phyloP scores from a whole-genome alignment of 352 stramenopile species.

The Pythium rishiriense region DNA sequence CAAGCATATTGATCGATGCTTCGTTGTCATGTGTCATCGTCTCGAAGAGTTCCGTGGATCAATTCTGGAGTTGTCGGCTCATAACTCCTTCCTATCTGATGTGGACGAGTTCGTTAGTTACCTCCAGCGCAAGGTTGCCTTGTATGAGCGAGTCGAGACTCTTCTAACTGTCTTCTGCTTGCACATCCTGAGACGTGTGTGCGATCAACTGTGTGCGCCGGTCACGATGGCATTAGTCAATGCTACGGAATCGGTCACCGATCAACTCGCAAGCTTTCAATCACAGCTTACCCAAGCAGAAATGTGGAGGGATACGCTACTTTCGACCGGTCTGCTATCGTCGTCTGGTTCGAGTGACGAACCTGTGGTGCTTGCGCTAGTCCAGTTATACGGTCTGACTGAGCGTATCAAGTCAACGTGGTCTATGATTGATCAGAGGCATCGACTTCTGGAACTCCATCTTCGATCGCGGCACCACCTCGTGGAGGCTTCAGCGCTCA shows the following conservation, averaged over 20 bases:
- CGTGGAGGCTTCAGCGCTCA: slow-evolving; percentile 12
- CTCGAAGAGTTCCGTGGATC: slow-evolving; percentile 12
- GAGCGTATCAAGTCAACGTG: slow-evolving; percentile 56
- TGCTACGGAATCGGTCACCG: slow-evolving; percentile 34
- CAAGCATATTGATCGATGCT: slow-evolving; percentile 14
- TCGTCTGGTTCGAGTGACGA: slow-evolving; percentile 4
- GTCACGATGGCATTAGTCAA: slow-evolving; percentile 29
- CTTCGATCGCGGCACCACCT: slow-evolving; percentile 22
- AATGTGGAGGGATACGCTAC: slow-evolving; percentile 24
- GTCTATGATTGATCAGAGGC: slow-evolving; percentile 46
- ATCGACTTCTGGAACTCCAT: slow-evolving; percentile 40
- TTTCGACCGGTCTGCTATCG: neutral
- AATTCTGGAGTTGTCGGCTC: slow-evolving; percentile 5
- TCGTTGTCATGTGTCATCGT: slow-evolving; percentile 11
- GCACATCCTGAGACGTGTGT: slow-evolving; percentile 49
- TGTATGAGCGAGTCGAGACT: slow-evolving; percentile 42
- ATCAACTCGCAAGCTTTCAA: slow-evolving; percentile 46
- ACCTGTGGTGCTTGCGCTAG: slow-evolving; percentile 17
- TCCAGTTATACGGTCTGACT: slow-evolving; percentile 43
- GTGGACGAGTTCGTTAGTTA: slow-evolving; percentile 12
- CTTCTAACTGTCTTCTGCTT: slow-evolving; percentile 61
- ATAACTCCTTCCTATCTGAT: neutral
- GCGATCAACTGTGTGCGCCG: slow-evolving; percentile 44
- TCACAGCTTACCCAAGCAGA: slow-evolving; percentile 34
- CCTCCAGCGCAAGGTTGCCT: slow-evolving; percentile 22